Evolutionary conservation across 1,284 basidiomycete genomes (phyloP), one percentile per base, ranked within the genome.

Genomic region (Moesziomyces sp.): DNA sequence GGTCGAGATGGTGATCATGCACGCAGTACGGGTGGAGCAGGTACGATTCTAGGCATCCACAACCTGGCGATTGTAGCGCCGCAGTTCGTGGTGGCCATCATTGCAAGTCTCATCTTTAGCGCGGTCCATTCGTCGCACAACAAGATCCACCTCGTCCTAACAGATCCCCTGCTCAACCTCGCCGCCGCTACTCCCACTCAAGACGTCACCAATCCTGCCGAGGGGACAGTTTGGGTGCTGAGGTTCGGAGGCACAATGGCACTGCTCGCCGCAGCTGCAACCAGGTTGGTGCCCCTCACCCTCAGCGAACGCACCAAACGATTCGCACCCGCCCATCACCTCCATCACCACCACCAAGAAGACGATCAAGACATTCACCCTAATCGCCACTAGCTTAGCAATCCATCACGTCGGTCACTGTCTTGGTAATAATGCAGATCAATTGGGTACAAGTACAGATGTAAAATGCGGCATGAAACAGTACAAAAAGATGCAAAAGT

Each of bases 21-120:
- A 24, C n/a, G 24, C 46, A 10, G 35, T 14, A 16, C 58, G 1
- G 54, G 56, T 7, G 86, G 91, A 46, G 91, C 93, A 0, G 94
- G 95, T n/a, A 95, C 95, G 1, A 91, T 97, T 48, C 88, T 97
- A 48, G 95, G 95, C 3, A 95, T 98, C 45, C 95, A 98, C 84
- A 97, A 97, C 80, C 87, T 97, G 7, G 92, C 94, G 3, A 57
- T 69, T 44, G 66, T 74, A 3, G 57, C 67, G 1, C 71, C 72
- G 11, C 78, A 78, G 53, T 76, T 82, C n/a, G 26, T 77, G 8
- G 90, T 97, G 51, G 93, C 95, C 0, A 77, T 98, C n/a, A 90
- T 92, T 21, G 90, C 93, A 0, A 93, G 92, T 76, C 84, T 91
- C 46, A 97, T 98, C 78, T 97, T 98, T 46, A 59, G 68, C 35